Percentiles rank a stretch among this genome's conserved stretches.
Conservation (phyloP, 192 early-diverging fungal species). For the Chytriomyces sp. region DNA sequence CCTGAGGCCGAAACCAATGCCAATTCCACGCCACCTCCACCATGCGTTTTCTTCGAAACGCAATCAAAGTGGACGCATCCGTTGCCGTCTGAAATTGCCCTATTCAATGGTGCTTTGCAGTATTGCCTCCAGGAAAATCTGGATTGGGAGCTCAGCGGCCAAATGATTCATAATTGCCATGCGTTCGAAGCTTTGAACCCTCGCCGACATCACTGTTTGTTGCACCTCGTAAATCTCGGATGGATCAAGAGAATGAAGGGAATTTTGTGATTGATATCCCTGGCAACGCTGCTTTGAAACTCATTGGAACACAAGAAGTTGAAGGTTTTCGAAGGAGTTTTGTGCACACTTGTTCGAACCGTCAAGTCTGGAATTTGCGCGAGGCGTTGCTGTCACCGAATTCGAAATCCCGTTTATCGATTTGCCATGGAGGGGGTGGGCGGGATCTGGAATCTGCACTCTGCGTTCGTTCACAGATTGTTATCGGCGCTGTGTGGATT, state of each 20-base stretch:
- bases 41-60: background rate
- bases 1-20: too few species aligned
- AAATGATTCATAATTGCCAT: background rate
- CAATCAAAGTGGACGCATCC: background rate
- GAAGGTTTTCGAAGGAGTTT: background rate
- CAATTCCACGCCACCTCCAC: background rate
- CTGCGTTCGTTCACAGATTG: background rate
- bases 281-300: background rate
- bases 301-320: background rate
- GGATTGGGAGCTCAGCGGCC: background rate
- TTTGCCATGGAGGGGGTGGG: background rate
- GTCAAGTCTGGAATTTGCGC: background rate
- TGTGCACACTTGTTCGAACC: constrained; percentile 11
- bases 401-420: background rate
- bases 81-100: background rate
- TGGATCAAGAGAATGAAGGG: background rate
- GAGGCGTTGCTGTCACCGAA: background rate
- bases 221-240: background rate
- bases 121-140: background rate
- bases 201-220: background rate
- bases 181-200: background rate
- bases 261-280: background rate
- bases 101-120: background rate
- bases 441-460: background rate
- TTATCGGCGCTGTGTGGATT: too few species aligned